Conservation (phyloP, 306 rosid genomes). For the Trifolium repens region DNA sequence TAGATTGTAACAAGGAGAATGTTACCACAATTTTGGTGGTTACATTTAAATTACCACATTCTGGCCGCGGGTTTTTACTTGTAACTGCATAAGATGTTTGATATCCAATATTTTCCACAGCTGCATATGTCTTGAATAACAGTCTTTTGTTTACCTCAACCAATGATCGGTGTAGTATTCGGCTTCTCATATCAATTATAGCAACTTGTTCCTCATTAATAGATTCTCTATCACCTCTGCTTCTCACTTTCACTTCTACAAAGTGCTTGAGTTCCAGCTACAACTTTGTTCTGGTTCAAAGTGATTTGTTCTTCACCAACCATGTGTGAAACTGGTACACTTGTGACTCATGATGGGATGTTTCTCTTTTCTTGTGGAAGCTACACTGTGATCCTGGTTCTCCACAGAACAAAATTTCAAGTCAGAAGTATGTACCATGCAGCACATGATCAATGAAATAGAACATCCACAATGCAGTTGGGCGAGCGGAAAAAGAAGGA, state of each 20-base stretch:
- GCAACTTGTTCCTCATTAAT: conserved; percentile 70
- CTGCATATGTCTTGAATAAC: conserved; percentile 79
- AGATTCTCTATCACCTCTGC: conserved; percentile 39
- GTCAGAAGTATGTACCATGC: conserved; percentile 64
- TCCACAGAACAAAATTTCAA: conserved; percentile 54
- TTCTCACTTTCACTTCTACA: conserved; percentile 51
- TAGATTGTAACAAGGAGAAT: no score
- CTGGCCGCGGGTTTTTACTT: conserved; percentile 36
- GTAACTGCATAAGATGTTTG: conserved; percentile 64
- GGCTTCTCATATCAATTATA: conserved; percentile 73
- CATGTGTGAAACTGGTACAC: conserved; percentile 60
- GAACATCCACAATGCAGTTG: neutral
- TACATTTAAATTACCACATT: conserved; percentile 22
- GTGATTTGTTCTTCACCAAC: conserved; percentile 44
- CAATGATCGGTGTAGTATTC: conserved; percentile 55
- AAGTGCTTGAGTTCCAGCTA: conserved; percentile 44
- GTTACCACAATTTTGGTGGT: no score
- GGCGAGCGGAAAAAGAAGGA: conserved; percentile 20
- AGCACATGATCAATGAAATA: neutral
- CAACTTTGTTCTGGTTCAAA: conserved; percentile 49
- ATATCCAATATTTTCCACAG: conserved; percentile 80
- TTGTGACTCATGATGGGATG: conserved; percentile 50
- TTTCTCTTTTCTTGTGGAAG: conserved; percentile 51
- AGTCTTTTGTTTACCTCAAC: no score
- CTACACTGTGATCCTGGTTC: conserved; percentile 50